Evolutionary conservation across 2,329 filamentous ascomycete species (phyloP), one percentile per base, ranked within the genome.

Genomic region (Pochonia chlamydosporia): DNA sequence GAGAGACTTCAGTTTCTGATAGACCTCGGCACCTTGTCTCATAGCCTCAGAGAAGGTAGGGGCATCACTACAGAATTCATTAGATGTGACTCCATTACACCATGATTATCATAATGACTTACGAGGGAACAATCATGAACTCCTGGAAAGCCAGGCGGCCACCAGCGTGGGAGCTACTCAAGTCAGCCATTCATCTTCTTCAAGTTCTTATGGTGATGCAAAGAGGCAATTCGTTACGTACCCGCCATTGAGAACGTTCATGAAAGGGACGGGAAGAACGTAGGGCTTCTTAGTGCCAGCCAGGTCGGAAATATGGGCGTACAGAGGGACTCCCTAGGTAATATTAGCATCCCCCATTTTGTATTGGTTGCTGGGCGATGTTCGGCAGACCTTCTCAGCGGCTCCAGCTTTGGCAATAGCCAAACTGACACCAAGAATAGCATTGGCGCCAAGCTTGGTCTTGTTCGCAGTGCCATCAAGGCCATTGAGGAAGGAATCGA

Each of bases 11-110:
- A 99, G 87, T 75, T 88, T 87, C 75, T 97, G 92, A 85, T 99
- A 99, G 63, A 96, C 90, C 76, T 99, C 93, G 62, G 92, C 75
- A 71, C 93, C 93, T 75, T 95, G 89, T 70, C 92, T 91, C 76
- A 99, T 85, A 67, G 86, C 93, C 81, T 99, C 93, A 60, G 85
- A 83, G 84, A 99, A 99, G 54, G 87, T 85, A 52, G 90, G 85
- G 58, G 93, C 93, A 54, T 83, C 78, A 59, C 85, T 89, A 16
- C 28, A 23, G 13, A 35, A 36, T 60, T 11, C 4, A 24, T 55
- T 26, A 60, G 52, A 42, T 23, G 49, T 30, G 14, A 21, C 36
- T 1, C 3, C 13, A 5, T 16, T 8, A 14, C 20, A 23, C n/a
- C n/a, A n/a, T 13, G 5, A 37, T 21, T 8, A 9, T 14, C 9